Evolutionary conservation across 2,329 filamentous ascomycete species (phyloP).

Genomic region (Lecanicillium sp.): DNA sequence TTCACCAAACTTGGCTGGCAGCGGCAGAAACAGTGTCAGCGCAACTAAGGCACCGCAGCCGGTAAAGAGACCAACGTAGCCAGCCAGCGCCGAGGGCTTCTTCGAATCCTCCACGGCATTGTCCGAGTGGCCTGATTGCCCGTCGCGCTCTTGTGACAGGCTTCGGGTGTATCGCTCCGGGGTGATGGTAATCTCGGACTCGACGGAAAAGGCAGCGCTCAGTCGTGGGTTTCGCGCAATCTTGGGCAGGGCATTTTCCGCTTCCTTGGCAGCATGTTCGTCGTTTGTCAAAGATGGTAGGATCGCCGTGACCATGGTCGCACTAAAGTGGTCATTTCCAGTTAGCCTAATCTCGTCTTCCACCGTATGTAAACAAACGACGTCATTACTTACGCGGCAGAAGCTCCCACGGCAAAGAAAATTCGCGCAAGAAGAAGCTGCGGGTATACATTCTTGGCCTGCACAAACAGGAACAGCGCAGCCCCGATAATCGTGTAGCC

Average conservation of each 20-base stretch:
- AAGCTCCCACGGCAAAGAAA: conserved; percentile 83
- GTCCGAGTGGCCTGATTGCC: conserved; percentile 9
- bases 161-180: conserved; percentile 48
- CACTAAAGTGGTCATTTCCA: conserved; percentile 27
- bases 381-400: conserved; percentile 58
- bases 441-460: conserved; percentile 81
- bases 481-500: conserved; percentile 79
- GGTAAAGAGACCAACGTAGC: conserved; percentile 86
- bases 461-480: conserved; percentile 72
- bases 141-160: conserved; percentile 20
- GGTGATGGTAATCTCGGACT: conserved; percentile 69
- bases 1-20: conserved; percentile 72
- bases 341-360: conserved; percentile 4
- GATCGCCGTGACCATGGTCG: conserved; percentile 96
- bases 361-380: conserved; percentile 5
- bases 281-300: conserved; percentile 64
- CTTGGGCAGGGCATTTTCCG: conserved; percentile 22
- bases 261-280: conserved; percentile 20
- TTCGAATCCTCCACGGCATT: conserved; percentile 21
- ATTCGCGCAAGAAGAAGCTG: conserved; percentile 77
- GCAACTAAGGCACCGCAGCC: conserved; percentile 87
- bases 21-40: conserved; percentile 71
- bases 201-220: conserved; percentile 59
- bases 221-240: conserved; percentile 37
- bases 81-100: conserved; percentile 62